Evolutionary conservation across 768 basidiomycete species (phyloP).

Genomic region (Phaeolepiota aurea): DNA sequence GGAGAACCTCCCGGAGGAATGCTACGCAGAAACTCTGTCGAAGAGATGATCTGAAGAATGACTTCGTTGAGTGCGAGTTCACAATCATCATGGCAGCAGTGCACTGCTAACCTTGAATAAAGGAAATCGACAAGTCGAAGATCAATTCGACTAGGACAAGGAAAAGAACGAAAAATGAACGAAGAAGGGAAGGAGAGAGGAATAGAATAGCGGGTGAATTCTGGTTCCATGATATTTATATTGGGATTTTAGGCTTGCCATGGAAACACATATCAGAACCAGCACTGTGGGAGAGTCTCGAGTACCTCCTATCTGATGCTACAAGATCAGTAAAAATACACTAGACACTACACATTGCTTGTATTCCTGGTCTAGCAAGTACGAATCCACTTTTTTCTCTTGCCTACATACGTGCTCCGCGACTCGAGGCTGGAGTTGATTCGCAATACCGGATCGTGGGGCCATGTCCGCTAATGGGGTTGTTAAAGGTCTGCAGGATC

Average conservation of each 20-base stretch:
- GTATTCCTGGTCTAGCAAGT: too few species aligned
- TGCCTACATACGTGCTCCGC: too few species aligned
- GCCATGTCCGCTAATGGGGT: too few species aligned
- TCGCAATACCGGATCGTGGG: too few species aligned
- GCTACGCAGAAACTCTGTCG: constrained; percentile 52
- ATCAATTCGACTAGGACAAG: constrained; percentile 55
- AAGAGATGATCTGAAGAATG: constrained; percentile 41
- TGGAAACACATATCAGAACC: constrained; percentile 8
- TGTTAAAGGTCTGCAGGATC: too few species aligned
- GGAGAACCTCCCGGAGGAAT: constrained; percentile 56
- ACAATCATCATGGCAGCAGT: too few species aligned
- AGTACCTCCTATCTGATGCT: too few species aligned
- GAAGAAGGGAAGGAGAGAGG: constrained; percentile 10
- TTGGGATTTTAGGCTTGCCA: constrained; percentile 3
- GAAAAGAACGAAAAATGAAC: constrained; percentile 20
- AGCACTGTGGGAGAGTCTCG: constrained; percentile 5
- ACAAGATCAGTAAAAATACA: too few species aligned
- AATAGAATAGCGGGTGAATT: background rate
- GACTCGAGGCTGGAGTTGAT: too few species aligned
- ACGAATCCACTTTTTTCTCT: too few species aligned
- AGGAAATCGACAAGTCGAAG: constrained; percentile 53
- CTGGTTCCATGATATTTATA: background rate
- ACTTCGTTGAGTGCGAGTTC: too few species aligned
- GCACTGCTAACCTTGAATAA: constrained; percentile 49
- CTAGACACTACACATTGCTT: too few species aligned